phyloP scores from a whole-genome alignment of 2,329 filamentous ascomycete species.

The Cladorrhinum sp. region DNA sequence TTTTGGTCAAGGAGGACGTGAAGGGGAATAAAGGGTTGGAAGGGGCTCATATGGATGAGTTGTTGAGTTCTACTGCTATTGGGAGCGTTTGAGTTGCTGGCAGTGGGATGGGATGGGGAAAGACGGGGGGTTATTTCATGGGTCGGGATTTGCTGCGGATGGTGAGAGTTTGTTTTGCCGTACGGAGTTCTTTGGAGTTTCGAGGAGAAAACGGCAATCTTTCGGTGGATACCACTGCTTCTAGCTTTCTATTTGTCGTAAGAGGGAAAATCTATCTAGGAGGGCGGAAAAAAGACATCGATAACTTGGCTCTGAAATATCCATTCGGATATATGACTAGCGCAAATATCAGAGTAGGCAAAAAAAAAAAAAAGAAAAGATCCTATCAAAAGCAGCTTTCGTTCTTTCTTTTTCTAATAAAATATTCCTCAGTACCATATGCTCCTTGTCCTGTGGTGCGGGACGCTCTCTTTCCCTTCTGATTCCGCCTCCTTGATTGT shows the following conservation, averaged over 20 bases:
- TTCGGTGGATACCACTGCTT: not conserved
- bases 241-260: not conserved
- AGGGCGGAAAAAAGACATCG: not conserved
- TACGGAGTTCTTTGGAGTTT: not conserved
- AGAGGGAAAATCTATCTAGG: no score
- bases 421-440: constrained; percentile 95
- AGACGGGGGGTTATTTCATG: not conserved
- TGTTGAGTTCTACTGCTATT: constrained; percentile 50
- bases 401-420: not conserved
- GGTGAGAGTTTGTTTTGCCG: not conserved
- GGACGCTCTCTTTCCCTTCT: constrained; percentile 58
- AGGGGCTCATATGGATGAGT: constrained; percentile 71
- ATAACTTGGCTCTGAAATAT: not conserved
- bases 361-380: not conserved
- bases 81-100: constrained; percentile 25
- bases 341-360: not conserved
- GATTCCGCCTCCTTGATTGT: constrained; percentile 82
- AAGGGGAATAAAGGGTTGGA: constrained; percentile 53
- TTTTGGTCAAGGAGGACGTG: constrained; percentile 70
- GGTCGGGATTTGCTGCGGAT: not conserved
- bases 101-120: not conserved
- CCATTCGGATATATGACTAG: not conserved
- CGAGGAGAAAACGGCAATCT: no score
- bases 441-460: constrained; percentile 85
- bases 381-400: not conserved